These are phyloP conservation scores for Phtheirospermum japonicum DNA, from an alignment of 257 asterid species.

Conservation along the genomic window DNA sequence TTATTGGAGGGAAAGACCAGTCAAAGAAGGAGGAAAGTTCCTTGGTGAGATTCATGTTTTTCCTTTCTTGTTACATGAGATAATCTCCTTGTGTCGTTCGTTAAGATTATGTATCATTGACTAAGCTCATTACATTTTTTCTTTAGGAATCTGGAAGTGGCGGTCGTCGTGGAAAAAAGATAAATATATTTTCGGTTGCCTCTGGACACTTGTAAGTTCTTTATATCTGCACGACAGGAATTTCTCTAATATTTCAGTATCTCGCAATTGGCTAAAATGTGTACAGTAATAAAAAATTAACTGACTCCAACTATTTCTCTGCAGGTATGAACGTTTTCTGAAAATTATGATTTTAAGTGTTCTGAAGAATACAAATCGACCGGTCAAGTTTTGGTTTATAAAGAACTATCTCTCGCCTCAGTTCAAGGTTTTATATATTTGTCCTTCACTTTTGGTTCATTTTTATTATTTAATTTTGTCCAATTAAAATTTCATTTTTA, in stretches of 20 bases:
- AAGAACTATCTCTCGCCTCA: constrained; percentile 98
- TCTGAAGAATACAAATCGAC: constrained; percentile 80
- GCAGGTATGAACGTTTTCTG: constrained; percentile 94
- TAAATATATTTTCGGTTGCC: constrained; percentile 94
- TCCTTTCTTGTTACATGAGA: too few species aligned
- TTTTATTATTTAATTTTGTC: constrained; percentile 12
- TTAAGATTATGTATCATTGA: constrained; percentile 21
- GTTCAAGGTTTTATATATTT: constrained; percentile 65
- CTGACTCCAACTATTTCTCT: constrained; percentile 17
- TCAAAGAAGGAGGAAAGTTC: constrained; percentile 61
- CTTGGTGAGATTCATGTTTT: constrained; percentile 41
- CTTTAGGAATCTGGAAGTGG: constrained; percentile 56
- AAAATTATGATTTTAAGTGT: constrained; percentile 94
- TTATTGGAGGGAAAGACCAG: constrained; percentile 73
- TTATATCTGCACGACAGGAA: constrained; percentile 15
- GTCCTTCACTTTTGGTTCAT: constrained; percentile 5
- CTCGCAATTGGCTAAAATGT: constrained; percentile 1
- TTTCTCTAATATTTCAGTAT: constrained; percentile 7
- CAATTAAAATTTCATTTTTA: neutral
- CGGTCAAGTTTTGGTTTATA: constrained; percentile 97
- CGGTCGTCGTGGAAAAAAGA: constrained; percentile 73
- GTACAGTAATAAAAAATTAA: neutral
- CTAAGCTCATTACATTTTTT: constrained; percentile 28
- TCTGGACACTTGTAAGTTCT: constrained; percentile 95
- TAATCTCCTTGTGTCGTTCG: too few species aligned